Evolutionary conservation across 495 filamentous ascomycete genomes (phyloP).

Genomic region (Neurospora discreta): DNA sequence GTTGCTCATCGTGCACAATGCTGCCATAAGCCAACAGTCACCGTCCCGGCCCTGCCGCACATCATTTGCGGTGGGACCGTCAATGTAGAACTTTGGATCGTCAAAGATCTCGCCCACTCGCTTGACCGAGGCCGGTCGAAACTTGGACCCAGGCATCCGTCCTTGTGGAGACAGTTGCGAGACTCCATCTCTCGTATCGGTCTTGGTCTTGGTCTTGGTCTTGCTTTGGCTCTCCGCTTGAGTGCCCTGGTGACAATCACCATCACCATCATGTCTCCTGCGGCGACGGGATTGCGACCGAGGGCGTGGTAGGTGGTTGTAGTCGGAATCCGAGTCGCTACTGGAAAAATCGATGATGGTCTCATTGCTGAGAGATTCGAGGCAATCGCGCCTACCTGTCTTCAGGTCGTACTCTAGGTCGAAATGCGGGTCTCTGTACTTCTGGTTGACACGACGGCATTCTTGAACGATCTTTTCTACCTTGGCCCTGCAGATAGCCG

Average conservation of each 20-base stretch:
- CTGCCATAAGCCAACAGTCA: slow-evolving; percentile 89
- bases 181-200: background rate
- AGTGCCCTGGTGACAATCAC: background rate
- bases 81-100: slow-evolving; percentile 71
- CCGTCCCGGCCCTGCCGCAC: slow-evolving; percentile 70
- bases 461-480: slow-evolving; percentile 76
- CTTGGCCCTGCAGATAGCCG: slow-evolving; percentile 54
- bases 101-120: slow-evolving; percentile 78
- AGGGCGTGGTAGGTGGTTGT: background rate
- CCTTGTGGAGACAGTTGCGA: slow-evolving; percentile 4
- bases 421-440: slow-evolving; percentile 82
- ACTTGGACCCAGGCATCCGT: slow-evolving; percentile 14
- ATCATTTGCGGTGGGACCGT: slow-evolving; percentile 73
- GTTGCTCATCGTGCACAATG: slow-evolving; percentile 72
- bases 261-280: background rate
- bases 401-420: slow-evolving; percentile 77
- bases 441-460: slow-evolving; percentile 75
- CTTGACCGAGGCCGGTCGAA: slow-evolving; percentile 52
- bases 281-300: background rate
- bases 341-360: slow-evolving; percentile 2
- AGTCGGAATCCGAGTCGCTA: slow-evolving; percentile 4
- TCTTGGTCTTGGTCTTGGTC: background rate
- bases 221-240: background rate
- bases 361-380: slow-evolving; percentile 47
- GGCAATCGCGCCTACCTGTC: slow-evolving; percentile 43